Evolutionary conservation across 805 yeast genomes (phyloP), one percentile per base, ranked within the genome.

Genomic region (Candida golubevii): DNA sequence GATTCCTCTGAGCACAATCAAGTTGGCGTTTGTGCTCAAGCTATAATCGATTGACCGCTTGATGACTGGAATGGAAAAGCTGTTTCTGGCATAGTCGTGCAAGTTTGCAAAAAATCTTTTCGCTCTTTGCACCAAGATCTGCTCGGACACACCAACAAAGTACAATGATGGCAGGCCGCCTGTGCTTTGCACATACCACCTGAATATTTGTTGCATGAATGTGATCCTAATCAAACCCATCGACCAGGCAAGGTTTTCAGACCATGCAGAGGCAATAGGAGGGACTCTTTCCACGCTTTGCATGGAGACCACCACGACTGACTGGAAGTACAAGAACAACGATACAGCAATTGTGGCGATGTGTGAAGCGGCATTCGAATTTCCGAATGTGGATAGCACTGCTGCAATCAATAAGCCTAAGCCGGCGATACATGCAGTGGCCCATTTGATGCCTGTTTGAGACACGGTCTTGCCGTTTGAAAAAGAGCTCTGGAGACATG

Each of bases 231-330:
- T 87, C 47, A 90, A 72, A 2, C 97, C 97, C 85, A 90, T 86
- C 1, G 96, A 87, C 97, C 97, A 90, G 27, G 88, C 89, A 58
- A 90, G 72, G 59, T 90, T 89, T 63, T 87, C 95, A 7, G 89
- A 72, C 97, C 97, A 90, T 8, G 96, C 82, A 10, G 85, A 76
- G 8, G 96, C 97, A 57, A 90, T 88, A 13, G 97, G 97, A 8
- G 97, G 97, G 6, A 87, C 83, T 46, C 84, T 72, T 57, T 83
- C 88, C 38, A 88, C 96, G 49, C 85, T 84, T 62, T 83, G 78
- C 96, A 90, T 87, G 27, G 84, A 73, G 36, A 89, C 81, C 41
- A 89, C 80, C 30, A 86, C 95, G 29, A 86, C 89, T 53, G 88
- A 77, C 68, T 90, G 97, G 76, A 89, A 90, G 66, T 90, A 90